Base-by-base conservation (phyloP, 179 eudicot genomes). In the Vitellaria paradoxa region DNA sequence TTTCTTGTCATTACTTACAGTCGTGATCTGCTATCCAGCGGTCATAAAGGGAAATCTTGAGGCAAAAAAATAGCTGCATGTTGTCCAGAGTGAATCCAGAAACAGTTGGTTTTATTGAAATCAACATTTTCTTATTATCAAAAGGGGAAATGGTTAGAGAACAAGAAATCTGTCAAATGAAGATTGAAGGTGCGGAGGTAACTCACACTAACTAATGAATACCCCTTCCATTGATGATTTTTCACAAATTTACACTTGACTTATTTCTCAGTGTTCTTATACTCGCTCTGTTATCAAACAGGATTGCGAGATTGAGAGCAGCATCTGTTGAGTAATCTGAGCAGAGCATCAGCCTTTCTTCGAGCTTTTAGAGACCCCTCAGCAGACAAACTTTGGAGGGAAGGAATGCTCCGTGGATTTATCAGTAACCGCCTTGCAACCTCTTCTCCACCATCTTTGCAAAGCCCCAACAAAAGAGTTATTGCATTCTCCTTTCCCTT, bases 401-500 rank as follows among this genome's bases (percentile, higher is more conserved):
- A 82, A 61, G 88, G 87, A 70, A 87, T 82, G 84, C 90, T 85
- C 21, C 80, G 66, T n/a, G 90, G 88, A 70, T 87, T 85, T 82
- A 84, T 80, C 57, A 85, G 74, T 70, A 87, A 77, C 70, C 84
- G 81, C 64, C 81, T 74, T 14, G 88, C 89, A 73, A 85, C 88
- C 17, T 89, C 88, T 10, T 79, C 89, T 65, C 90, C 91, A 1
- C 87, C 88, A 68, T 86, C 89, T 78, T 84, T 89, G 70, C 86
- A 86, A 26, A 91, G 80, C 40, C 87, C 90, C 81, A 81, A 73
- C 9, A 86, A 76, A 37, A 85, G 82, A 12, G 88, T 81, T 37
- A 87, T 83, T 7, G 89, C 76, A 77, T 84, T 85, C 67, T 90
- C 92, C 81, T 87, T 86, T 65, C 95, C 92, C 66, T 83, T 90